Evolutionary conservation across 768 basidiomycete genomes (phyloP), one percentile per base, ranked within the genome.

Genomic region (Mycena olivaceomarginata): DNA sequence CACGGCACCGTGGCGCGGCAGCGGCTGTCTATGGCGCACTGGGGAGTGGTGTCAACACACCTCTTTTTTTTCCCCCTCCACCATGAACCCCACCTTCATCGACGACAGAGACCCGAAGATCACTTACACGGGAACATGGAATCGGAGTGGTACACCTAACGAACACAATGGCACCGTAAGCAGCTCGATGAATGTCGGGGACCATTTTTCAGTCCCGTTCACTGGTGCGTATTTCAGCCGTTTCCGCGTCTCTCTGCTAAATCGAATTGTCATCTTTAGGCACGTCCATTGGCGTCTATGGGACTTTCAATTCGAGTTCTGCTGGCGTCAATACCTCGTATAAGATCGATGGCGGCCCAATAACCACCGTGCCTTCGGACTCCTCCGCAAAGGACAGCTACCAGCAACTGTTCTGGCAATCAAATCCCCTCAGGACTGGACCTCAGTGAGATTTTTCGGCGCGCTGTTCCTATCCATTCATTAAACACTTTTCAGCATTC

Each of bases 61-160:
- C 48, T 18, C 48, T 51, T 9, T 51, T 51, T 51, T 51, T 51
- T 31, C 4, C 31, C 31, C 48, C 5, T 51, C 48, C 48, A 16
- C 48, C 18, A 51, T 51, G 48, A 51, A 15, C 18, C 16, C 16
- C 18, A 16, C 48, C 48, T 5, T 51, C 18, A 67, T 74, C 72
- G 72, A 74, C 37, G 72, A 74, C 37, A 18, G 45, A 20, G 66
- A 74, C 39, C 37, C 65, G 12, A 60, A 15, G 11, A 41, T 74
- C 25, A 51, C 53, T 15, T 74, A 74, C 22, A 67, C 57, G 22
- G 72, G 72, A 5, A 60, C 72, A 13, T 74, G 72, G 72, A 31
- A 40, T 51, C 45, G 60, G 22, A 66, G 72, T 2, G 66, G 72
- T 6, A 60, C 72, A 39, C 18, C 20, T 22, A 45, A 62, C 45